These are phyloP conservation scores for Penicillium paradoxum DNA, from an alignment of 495 filamentous ascomycete genomes.

Conservation along the genomic window DNA sequence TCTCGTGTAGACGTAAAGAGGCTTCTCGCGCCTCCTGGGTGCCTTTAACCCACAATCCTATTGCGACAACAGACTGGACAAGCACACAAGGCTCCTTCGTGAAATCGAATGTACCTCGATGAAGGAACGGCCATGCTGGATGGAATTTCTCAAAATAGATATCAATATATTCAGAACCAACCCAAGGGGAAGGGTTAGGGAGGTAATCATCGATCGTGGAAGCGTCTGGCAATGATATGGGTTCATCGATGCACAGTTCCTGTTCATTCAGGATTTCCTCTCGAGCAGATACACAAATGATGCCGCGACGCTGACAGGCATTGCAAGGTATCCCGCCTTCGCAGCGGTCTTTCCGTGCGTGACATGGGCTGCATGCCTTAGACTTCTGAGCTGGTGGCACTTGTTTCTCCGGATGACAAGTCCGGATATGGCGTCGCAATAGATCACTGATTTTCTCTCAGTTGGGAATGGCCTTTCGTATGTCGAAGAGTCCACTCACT, in stretches of 20 bases:
- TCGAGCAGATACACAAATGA: conserved; percentile 2
- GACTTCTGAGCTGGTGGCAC: conserved; percentile 1
- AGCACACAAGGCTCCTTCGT: conserved; percentile 15
- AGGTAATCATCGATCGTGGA: not conserved
- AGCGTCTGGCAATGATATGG: not conserved
- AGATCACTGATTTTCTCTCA: conserved; percentile 9
- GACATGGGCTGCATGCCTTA: conserved; percentile 15
- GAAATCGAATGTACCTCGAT: conserved; percentile 16
- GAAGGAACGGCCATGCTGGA: conserved; percentile 19
- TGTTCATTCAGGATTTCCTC: not conserved
- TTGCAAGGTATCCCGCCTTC: conserved; percentile 16
- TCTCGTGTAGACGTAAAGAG: conserved; percentile 13
- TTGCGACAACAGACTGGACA: conserved; percentile 18
- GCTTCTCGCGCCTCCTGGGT: conserved; percentile 3
- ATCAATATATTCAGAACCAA: conserved; percentile 10
- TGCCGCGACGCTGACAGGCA: conserved; percentile 8
- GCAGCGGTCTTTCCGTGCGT: conserved; percentile 15
- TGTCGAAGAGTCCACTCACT: conserved; percentile 2
- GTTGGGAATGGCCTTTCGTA: not conserved
- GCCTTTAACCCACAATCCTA: conserved; percentile 18
- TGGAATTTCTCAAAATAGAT: conserved; percentile 17
- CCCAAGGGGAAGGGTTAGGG: not conserved
- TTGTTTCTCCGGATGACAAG: conserved; percentile 9
- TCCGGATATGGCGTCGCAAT: conserved; percentile 18
- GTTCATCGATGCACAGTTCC: not conserved